These are phyloP conservation scores for Ascochyta rabiei DNA, from an alignment of 2,329 filamentous ascomycete genomes.

Conservation along the genomic window DNA sequence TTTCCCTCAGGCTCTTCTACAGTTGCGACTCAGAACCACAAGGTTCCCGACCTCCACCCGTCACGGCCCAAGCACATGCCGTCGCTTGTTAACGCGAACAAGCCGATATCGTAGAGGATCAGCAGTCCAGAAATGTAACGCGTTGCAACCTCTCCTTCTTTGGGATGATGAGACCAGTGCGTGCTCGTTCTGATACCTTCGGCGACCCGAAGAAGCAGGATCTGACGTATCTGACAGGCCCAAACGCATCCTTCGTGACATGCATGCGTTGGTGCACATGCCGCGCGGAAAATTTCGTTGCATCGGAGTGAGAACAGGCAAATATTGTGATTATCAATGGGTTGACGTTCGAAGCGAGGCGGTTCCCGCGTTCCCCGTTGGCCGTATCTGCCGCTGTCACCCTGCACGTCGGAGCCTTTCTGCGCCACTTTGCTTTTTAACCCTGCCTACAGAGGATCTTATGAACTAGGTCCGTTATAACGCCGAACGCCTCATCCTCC, in stretches of 20 bases:
- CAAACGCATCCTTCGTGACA: neutral
- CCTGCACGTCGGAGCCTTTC: neutral
- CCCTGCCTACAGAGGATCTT: slow-evolving; percentile 8
- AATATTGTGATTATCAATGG: slow-evolving; percentile 8
- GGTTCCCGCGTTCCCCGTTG: neutral
- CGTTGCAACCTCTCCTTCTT: slow-evolving; percentile 6
- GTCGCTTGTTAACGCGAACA: slow-evolving; percentile 1
- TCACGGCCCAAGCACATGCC: neutral
- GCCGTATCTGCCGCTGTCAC: neutral
- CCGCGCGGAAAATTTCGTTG: slow-evolving; percentile 8
- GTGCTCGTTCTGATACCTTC: slow-evolving; percentile 7
- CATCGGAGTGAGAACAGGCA: neutral
- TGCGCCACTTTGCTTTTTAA: neutral
- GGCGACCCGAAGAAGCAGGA: slow-evolving; percentile 3
- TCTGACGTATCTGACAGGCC: slow-evolving; percentile 1
- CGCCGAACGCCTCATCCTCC: slow-evolving; percentile 1
- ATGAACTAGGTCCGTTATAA: neutral
- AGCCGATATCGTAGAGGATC: neutral
- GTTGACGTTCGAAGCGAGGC: neutral
- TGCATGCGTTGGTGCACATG: neutral
- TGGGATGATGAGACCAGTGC: neutral
- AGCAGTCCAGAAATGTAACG: neutral
- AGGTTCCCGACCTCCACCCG: neutral
- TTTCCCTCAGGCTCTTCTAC: slow-evolving; percentile 7
- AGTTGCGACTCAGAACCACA: slow-evolving; percentile 3